A percentile compares a stretch with the other conserved stretches of the same genome.
phyloP scores from a whole-genome alignment of 768 basidiomycete species.

The Trametes sanguinea region DNA sequence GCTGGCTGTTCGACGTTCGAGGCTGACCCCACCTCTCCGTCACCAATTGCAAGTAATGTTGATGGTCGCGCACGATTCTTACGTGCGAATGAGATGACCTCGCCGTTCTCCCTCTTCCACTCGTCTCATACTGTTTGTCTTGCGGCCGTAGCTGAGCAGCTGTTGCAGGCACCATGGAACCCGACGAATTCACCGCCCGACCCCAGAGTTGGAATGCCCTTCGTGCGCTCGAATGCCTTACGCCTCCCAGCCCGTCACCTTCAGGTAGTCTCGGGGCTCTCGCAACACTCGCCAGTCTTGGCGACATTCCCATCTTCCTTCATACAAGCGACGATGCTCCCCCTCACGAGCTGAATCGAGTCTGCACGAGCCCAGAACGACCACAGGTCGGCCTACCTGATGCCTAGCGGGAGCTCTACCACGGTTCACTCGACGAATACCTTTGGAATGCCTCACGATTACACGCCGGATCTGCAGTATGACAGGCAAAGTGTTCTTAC shows the following conservation, averaged over 20 bases:
- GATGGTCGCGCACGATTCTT: too few species aligned
- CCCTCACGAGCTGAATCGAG: constrained; percentile 5
- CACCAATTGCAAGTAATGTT: too few species aligned
- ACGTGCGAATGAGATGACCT: too few species aligned
- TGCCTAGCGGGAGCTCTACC: constrained; percentile 21
- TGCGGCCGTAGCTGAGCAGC: constrained; percentile 6
- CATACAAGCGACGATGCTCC: constrained; percentile 14
- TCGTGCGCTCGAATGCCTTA: constrained; percentile 26
- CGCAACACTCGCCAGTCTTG: constrained; percentile 25
- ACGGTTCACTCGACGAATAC: constrained; percentile 26
- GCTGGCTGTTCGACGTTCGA: background rate
- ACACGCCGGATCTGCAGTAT: background rate
- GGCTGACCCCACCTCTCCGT: background rate
- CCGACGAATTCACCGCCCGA: background rate
- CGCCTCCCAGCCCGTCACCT: constrained; percentile 27
- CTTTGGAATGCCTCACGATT: constrained; percentile 16
- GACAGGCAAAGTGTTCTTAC: background rate
- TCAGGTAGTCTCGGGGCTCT: constrained; percentile 24
- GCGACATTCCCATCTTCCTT: constrained; percentile 33
- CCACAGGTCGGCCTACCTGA: background rate
- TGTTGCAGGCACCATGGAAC: constrained; percentile 7
- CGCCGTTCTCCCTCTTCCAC: background rate
- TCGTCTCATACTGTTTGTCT: background rate
- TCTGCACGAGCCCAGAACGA: background rate
- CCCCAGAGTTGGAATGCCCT: constrained; percentile 28